A percentile compares a stretch with the other conserved stretches of the same genome.
These are phyloP conservation scores for Saussurea involucrata DNA, from an alignment of 129 eudicot species.

Conservation along the genomic window DNA sequence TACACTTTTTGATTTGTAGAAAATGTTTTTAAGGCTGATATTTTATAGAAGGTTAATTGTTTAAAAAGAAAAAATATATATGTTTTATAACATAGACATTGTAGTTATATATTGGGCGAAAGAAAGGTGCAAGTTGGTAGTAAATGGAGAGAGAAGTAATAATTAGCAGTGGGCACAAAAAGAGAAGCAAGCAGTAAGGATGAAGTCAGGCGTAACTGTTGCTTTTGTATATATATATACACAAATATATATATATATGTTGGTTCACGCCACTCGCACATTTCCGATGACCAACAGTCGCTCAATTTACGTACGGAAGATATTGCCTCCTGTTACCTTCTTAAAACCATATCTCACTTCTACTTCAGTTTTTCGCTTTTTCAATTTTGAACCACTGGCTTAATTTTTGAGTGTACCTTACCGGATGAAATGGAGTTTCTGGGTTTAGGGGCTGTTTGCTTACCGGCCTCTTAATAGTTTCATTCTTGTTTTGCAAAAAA, in stretches of 20 bases:
- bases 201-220: neutral
- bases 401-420: too few species aligned
- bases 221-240: neutral
- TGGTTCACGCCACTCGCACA: neutral
- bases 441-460: too few species aligned
- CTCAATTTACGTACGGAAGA: conserved; percentile 16
- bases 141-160: neutral
- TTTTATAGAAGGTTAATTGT: too few species aligned
- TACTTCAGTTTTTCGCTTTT: too few species aligned
- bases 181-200: conserved; percentile 25
- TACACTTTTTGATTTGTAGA: too few species aligned
- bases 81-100: too few species aligned
- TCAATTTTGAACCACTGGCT: too few species aligned
- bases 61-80: too few species aligned
- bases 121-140: neutral
- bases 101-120: neutral
- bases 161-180: conserved; percentile 24
- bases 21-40: too few species aligned
- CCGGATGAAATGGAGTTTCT: too few species aligned
- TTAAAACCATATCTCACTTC: neutral
- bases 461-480: too few species aligned
- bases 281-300: conserved; percentile 27
- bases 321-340: neutral
- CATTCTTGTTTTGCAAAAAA: too few species aligned
- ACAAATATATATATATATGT: neutral